These are phyloP conservation scores for Trametes meyenii DNA, from an alignment of 768 basidiomycete species.

Conservation along the genomic window DNA sequence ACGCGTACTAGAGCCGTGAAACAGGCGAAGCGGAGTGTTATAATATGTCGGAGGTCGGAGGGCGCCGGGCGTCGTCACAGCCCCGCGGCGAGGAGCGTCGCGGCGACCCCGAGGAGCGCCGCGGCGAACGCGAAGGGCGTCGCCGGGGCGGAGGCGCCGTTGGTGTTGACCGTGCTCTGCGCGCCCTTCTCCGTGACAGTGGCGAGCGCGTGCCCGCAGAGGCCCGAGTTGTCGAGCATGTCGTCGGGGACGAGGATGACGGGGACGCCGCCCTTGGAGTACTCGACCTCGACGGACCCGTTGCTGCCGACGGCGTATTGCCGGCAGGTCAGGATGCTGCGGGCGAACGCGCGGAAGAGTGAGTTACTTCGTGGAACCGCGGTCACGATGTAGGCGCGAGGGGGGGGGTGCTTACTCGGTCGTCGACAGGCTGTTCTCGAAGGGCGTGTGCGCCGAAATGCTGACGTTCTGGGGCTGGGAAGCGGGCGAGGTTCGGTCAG, in stretches of 20 bases:
- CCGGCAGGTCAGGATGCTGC: constrained; percentile 63
- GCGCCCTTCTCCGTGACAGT: neutral
- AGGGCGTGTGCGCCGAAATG: constrained; percentile 62
- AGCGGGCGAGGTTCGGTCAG: neutral
- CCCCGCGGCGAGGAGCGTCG: neutral
- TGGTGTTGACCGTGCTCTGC: constrained; percentile 1
- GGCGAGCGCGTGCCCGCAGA: constrained; percentile 36
- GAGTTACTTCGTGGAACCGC: constrained; percentile 11
- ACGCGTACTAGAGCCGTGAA: constrained; percentile 3
- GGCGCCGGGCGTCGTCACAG: neutral
- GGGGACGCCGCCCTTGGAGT: constrained; percentile 64
- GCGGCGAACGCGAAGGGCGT: neutral
- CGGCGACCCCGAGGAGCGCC: neutral
- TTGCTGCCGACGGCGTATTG: constrained; percentile 71
- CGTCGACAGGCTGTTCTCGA: constrained; percentile 47
- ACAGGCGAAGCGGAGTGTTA: neutral
- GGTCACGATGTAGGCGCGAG: too few species aligned
- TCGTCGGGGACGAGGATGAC: constrained; percentile 53
- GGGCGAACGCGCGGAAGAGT: neutral
- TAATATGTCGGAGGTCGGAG: neutral
- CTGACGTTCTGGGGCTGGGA: constrained; percentile 58
- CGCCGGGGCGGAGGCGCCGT: neutral
- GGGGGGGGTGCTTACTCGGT: constrained; percentile 51
- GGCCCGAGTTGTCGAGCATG: constrained; percentile 39
- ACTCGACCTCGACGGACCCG: constrained; percentile 63